These are phyloP conservation scores for Metrosideros polymorpha DNA, from an alignment of 441 rosid genomes.

Conservation along the genomic window DNA sequence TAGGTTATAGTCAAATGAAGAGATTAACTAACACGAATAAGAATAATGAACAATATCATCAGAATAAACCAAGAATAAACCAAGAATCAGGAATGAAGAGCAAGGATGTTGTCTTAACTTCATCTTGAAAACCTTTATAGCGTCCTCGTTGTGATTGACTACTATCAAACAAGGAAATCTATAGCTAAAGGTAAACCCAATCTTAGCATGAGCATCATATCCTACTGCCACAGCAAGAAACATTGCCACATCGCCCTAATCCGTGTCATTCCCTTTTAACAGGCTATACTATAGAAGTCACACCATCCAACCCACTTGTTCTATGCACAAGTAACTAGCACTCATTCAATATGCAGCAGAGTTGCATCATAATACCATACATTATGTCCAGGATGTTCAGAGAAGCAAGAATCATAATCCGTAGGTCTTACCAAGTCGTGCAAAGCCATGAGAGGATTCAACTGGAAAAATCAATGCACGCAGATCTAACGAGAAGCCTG, in stretches of 20 bases:
- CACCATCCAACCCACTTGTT: background rate
- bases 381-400: background rate
- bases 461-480: background rate
- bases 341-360: background rate
- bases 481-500: background rate
- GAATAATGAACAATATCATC: background rate
- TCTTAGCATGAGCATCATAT: background rate
- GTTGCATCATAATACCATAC: background rate
- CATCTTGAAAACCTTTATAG: background rate
- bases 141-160: background rate
- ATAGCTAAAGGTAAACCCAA: background rate
- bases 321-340: background rate
- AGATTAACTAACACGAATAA: background rate
- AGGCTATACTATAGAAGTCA: background rate
- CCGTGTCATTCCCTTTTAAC: background rate
- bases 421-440: background rate
- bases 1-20: background rate
- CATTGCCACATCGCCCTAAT: background rate
- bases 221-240: background rate
- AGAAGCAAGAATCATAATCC: background rate
- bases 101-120: background rate
- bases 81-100: background rate
- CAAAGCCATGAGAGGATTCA: background rate
- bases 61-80: background rate
- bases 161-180: background rate